These are phyloP conservation scores for Delonix regia DNA, from an alignment of 306 rosid species.

Conservation along the genomic window DNA sequence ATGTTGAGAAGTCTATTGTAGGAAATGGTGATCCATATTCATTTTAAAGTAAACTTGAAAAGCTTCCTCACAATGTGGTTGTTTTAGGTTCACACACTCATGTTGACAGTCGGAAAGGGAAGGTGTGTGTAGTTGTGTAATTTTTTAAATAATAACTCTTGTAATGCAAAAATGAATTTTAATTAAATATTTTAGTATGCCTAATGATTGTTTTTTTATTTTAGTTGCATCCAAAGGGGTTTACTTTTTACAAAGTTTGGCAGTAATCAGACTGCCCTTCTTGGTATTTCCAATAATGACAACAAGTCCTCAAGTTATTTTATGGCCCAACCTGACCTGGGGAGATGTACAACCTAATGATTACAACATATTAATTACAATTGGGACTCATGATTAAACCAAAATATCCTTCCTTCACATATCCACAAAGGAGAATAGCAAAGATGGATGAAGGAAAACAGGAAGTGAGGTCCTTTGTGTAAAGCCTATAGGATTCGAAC, in stretches of 20 bases:
- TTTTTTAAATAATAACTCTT: conserved; percentile 19
- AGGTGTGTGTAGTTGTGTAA: conserved; percentile 57
- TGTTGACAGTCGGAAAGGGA: conserved; percentile 89
- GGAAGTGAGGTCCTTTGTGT: no score
- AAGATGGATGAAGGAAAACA: no score
- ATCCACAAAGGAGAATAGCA: no score
- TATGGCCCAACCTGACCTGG: no score
- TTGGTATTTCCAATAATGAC: conserved; percentile 93
- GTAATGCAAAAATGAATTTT: conserved; percentile 24
- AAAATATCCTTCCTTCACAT: no score
- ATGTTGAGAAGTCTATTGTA: conserved; percentile 94
- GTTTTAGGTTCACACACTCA: conserved; percentile 92
- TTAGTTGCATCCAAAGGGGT: conserved; percentile 99
- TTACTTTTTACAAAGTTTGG: conserved; percentile 96
- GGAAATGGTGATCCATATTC: conserved; percentile 82
- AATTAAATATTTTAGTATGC: no score
- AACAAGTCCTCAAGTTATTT: conserved; percentile 20
- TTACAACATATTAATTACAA: no score
- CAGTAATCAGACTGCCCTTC: conserved; percentile 98
- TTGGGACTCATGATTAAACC: no score
- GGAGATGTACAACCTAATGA: no score
- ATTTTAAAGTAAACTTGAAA: conserved; percentile 81
- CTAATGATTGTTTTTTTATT: conserved; percentile 32
- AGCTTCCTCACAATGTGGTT: conserved; percentile 92
- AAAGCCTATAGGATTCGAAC: no score